Base-by-base conservation (phyloP, 768 basidiomycete genomes). In the Candolleomyces eurysporus region DNA sequence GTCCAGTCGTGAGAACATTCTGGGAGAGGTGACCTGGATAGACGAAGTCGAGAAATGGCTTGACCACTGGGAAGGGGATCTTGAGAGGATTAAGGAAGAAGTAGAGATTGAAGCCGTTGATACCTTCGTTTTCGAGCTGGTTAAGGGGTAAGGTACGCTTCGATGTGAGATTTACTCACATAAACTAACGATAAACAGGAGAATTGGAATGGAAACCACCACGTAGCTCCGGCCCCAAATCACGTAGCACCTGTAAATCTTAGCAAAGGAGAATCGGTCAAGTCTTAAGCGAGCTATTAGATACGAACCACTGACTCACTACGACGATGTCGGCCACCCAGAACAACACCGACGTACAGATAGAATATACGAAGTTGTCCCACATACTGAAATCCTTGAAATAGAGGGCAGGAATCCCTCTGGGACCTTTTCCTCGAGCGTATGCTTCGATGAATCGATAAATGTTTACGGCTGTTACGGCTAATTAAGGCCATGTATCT, bases 201-300 rank as follows among this genome's bases (percentile, higher is more conserved):
- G 49, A 21, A 65, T 30, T 19, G 72, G 71, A 45, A 71, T 19
- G 2, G 63, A 26, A 31, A 73, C 65, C 8, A 73, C 58, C 60
- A 32, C 43, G 17, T 55, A 61, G n/a, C 61, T 64, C 21, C 62
- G 61, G 46, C 67, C 63, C 72, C 72, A 73, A 16, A 73, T 66
- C 31, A 70, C 64, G 54, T 69, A 73, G 53, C 71, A 72, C 26
- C 72, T 66, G 58, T 71, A 73, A 32, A 72, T 72, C 72, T 72
- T 45, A 48, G 36, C 26, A 42, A 13, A 46, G 26, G 8, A 16
- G 30, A 31, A 43, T 6, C 13, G 52, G 42, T 43, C 42, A 43
- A 32, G 2, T 26, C 26, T 14, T 26, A 54, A 13, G 52, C 16
- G 52, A 30, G 31, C 17, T 16, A 13, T n/a, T 42, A 40, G 10